Evolutionary conservation across 805 yeast genomes (phyloP).

Genomic region (Candida pseudofarinosa): DNA sequence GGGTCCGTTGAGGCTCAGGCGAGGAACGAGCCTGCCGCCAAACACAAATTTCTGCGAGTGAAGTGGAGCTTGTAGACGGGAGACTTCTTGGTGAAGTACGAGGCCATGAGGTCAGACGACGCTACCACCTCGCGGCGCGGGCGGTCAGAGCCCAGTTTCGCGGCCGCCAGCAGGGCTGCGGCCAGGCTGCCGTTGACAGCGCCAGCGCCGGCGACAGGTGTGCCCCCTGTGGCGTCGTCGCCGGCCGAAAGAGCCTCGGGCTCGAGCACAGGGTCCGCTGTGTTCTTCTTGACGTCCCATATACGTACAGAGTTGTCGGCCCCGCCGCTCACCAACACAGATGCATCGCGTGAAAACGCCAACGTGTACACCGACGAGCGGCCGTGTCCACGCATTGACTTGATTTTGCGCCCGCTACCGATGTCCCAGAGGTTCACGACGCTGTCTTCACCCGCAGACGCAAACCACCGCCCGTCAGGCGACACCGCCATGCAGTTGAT

Average conservation of each 20-base stretch:
- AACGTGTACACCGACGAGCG: constrained; percentile 79
- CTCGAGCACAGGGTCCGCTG: constrained; percentile 70
- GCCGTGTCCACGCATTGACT: constrained; percentile 94
- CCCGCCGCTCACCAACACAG: constrained; percentile 85
- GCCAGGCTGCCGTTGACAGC: constrained; percentile 7
- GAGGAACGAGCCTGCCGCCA: constrained; percentile 85
- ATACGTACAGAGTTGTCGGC: constrained; percentile 91
- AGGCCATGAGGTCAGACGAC: constrained; percentile 86
- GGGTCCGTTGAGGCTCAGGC: too few species aligned
- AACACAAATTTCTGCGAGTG: constrained; percentile 83
- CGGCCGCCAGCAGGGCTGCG: constrained; percentile 18
- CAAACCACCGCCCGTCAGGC: constrained; percentile 96
- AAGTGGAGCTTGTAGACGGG: constrained; percentile 92
- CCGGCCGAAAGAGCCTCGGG: constrained; percentile 71
- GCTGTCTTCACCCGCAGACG: constrained; percentile 92
- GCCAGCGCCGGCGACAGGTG: constrained; percentile 7
- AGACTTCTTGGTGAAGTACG: constrained; percentile 88
- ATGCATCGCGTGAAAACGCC: constrained; percentile 82
- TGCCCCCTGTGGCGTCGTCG: too few species aligned
- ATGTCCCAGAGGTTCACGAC: constrained; percentile 90
- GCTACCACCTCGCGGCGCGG: constrained; percentile 72
- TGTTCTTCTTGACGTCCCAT: constrained; percentile 90
- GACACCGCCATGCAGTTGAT: constrained; percentile 82
- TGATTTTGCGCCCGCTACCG: constrained; percentile 83
- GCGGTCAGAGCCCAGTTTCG: constrained; percentile 28